Percentiles rank a stretch among this genome's conserved stretches.
Evolutionary conservation across 2,329 filamentous ascomycete species (phyloP).

Genomic region (Aspergillus ochraceus): DNA sequence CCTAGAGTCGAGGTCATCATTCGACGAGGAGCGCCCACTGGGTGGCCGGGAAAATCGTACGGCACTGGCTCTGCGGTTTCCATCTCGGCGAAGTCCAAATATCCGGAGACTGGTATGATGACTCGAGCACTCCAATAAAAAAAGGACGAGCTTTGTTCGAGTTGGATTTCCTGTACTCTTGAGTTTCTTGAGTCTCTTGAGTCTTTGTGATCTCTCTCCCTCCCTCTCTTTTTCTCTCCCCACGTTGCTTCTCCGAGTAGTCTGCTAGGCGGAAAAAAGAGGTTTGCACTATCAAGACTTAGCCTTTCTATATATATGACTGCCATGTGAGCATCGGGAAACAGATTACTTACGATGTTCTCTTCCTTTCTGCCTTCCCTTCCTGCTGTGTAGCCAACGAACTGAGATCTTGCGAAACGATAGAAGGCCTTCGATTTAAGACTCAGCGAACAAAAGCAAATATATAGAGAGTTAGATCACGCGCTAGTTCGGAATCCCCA

Average conservation of each 20-base stretch:
- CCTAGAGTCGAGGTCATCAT: slow-evolving; percentile 37
- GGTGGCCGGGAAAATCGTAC: slow-evolving; percentile 41
- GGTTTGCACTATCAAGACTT: background rate
- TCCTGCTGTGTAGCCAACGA: background rate
- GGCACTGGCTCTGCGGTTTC: slow-evolving; percentile 43
- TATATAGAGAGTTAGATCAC: background rate
- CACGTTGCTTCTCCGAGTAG: too few relatives aligned
- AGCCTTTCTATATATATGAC: background rate
- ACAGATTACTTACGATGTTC: background rate
- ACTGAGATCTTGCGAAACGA: background rate
- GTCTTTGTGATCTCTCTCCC: background rate
- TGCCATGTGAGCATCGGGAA: too few relatives aligned
- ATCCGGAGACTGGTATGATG: background rate
- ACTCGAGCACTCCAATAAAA: background rate
- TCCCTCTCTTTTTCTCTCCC: too few relatives aligned
- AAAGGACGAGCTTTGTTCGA: background rate
- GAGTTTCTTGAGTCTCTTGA: background rate
- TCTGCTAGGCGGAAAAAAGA: too few relatives aligned
- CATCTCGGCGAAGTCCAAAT: slow-evolving; percentile 26
- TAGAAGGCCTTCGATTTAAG: background rate
- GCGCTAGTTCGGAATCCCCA: background rate
- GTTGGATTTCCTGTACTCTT: background rate
- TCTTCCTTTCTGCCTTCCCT: background rate
- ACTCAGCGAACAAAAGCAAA: background rate
- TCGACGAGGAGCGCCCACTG: slow-evolving; percentile 38